Evolutionary conservation across 2,329 filamentous ascomycete species (phyloP), one percentile per base, ranked within the genome.

Genomic region (Pestalotiopsis sp.): DNA sequence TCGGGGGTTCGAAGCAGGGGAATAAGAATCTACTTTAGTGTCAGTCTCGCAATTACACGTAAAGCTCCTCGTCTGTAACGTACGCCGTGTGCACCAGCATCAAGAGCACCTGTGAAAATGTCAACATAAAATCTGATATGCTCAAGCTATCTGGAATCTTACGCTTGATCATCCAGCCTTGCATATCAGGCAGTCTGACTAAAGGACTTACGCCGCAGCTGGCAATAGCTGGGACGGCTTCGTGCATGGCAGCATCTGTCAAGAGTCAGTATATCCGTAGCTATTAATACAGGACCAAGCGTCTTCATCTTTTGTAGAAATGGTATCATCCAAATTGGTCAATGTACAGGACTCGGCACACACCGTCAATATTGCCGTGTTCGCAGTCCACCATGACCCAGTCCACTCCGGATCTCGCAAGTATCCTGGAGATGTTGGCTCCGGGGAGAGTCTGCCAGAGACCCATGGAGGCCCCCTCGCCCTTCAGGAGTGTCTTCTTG

Each of bases 371-470:
- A 66, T 84, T 86, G 6, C 86, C 86, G 74, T 88, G 86, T 68
- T 86, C 85, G 72, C 85, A 86, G 74, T 88, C 86, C 30, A 88
- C 86, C 76, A 91, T 81, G 10, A 93, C 86, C 84, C 90, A 92
- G 74, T 92, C 90, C 1, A 90, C 83, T 1, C 89, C 90, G 1
- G 85, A 79, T 66, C 88, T 81, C 1, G 91, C 89, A 61, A 93
- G 80, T 20, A 84, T 77, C 65, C 88, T 83, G 4, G 88, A 88
- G 13, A 90, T 79, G 69, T 90, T 89, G 58, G 84, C 81, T 0
- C 88, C 86, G 0, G 88, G 88, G 66, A 90, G 78, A 82, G 89
- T 89, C 78, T 91, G 88, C 88, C 88, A 91, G 65, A 86, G 81
- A 3, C 88, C 88, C 71, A 89, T 81, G 62, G 85, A 83, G 5